These are phyloP conservation scores for Botryococcus braunii DNA, from an alignment of 163 green algal genomes.

Conservation along the genomic window DNA sequence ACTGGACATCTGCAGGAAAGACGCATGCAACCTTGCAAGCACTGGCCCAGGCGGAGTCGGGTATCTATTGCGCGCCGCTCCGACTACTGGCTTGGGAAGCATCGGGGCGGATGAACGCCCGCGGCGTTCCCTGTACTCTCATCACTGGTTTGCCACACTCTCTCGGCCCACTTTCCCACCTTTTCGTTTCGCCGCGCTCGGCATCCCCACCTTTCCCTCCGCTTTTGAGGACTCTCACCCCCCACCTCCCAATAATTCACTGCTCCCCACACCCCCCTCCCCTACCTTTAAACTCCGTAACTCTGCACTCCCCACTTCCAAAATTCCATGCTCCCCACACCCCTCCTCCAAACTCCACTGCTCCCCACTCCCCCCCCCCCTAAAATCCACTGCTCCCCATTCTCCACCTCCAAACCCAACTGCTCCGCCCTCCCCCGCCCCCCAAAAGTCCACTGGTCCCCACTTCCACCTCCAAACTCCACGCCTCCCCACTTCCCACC, in stretches of 20 bases:
- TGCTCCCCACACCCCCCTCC: background rate
- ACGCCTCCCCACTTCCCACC: no score
- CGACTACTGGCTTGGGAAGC: slow-evolving; percentile 16
- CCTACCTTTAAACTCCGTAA: background rate
- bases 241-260: background rate
- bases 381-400: no score
- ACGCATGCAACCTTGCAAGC: slow-evolving; percentile 46
- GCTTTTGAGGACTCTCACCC: background rate
- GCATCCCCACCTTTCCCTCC: background rate
- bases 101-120: slow-evolving; percentile 48
- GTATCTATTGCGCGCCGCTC: slow-evolving; percentile 57
- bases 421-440: no score
- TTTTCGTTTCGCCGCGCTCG: background rate
- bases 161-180: background rate
- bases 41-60: slow-evolving; percentile 30
- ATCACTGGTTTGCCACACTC: slow-evolving; percentile 3
- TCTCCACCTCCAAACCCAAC: no score
- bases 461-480: no score
- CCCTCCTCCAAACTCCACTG: no score
- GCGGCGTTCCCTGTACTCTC: slow-evolving; percentile 54
- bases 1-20: slow-evolving; percentile 46
- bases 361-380: no score
- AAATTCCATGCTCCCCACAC: no score
- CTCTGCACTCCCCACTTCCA: no score
- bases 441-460: no score